Evolutionary conservation across 208 protist genomes (phyloP), one percentile per base, ranked within the genome.

Genomic region (Porcisia deanei): DNA sequence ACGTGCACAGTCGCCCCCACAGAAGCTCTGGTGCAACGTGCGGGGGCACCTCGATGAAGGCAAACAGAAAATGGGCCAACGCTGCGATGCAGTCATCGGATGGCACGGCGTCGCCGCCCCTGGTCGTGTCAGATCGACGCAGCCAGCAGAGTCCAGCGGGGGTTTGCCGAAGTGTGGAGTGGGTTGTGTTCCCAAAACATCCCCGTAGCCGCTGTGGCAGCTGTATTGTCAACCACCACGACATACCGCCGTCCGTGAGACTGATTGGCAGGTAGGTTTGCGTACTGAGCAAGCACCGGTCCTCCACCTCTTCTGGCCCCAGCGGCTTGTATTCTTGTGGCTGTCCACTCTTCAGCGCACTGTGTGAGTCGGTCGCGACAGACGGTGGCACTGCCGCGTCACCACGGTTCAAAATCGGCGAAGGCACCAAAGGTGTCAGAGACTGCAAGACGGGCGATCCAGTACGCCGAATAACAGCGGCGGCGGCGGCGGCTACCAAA

Each of bases 241-340:
- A 82, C 82, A 85, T 85, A 10, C 82, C 82, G 43, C 64, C 77
- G 39, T 85, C 82, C 0, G 70, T 75, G 14, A 85, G 49, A 52
- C 75, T 79, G 34, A 85, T 67, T 10, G 82, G 73, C 2, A 85
- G 59, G 53, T 81, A 85, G 20, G 68, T 61, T 6, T 60, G 68
- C 53, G 53, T 20, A 7, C 68, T 67, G 41, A 67, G 63, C 63
- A 67, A 43, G 22, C 14, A 43, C 63, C 41, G 63, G 9, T n/a
- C 41, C 41, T 1, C 39, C 37, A 30, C 30, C 30, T 49, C 34
- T 37, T 52, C 39, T 7, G 20, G 22, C 63, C 10, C 20, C 14
- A 43, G 22, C 63, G 20, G 34, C 18, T 52, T 37, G 22, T 30
- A 22, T 30, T 67, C 41, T 4, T 45, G 39, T 47, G 22, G 39